Evolutionary conservation across 2,329 filamentous ascomycete genomes (phyloP), one percentile per base, ranked within the genome.

Genomic region (Mycosphaerelloides madeirae): DNA sequence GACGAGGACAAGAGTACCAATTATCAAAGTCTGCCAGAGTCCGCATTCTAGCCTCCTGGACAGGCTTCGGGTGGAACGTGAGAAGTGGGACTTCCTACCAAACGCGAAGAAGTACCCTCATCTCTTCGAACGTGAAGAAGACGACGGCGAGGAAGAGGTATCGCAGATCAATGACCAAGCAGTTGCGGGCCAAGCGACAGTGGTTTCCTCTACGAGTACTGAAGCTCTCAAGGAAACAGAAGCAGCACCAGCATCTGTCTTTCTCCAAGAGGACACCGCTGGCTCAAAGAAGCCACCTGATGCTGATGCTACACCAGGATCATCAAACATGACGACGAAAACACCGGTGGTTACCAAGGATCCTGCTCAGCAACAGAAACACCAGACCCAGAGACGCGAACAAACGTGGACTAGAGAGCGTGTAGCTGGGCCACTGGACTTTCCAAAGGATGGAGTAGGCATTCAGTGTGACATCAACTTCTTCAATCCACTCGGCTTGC

Each of bases 381-480:
- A 38, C 16, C 16, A 25, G 15, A 20, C 28, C 19, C 46, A 43
- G 31, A 46, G 40, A 34, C 50, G 53, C 16, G 50, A 55, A 9
- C 43, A 49, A 32, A 52, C 56, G 7, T 75, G 72, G 72, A 59
- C 62, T 1, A 67, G 73, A 15, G 73, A 75, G 49, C 72, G 70
- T 45, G 64, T 64, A 15, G 60, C 65, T 9, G 72, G 72, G 0
- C 71, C 71, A 9, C 76, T 94, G 2, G 87, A 93, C 63, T 91
- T 91, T 46, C 85, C 86, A 5, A 87, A 87, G 59, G 71, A 73
- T 7, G 83, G 83, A 3, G 78, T 84, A 20, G 88, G 88, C n/a
- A 85, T 91, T 12, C 86, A 90, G 62, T 93, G 87, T 62, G 88
- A 95, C 61, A 87, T 96, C 72, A 95, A 95, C 65, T 95, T 95